Evolutionary conservation across 2,329 filamentous ascomycete species (phyloP).

Genomic region (Ophiostoma populinum): DNA sequence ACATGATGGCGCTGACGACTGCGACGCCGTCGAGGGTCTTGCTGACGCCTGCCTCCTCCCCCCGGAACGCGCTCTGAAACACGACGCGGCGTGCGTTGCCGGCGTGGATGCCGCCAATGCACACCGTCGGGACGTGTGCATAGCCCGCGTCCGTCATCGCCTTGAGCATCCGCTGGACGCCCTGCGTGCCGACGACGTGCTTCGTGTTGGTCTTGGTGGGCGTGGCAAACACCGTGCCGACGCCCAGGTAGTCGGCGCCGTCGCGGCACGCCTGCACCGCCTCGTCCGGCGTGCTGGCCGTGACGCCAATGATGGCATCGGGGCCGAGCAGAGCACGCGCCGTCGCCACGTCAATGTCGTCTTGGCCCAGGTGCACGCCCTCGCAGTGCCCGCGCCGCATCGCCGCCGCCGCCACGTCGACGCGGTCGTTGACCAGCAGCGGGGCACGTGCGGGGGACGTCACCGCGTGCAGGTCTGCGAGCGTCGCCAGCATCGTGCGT

Average conservation of each 20-base stretch:
- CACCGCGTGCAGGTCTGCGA: slow-evolving; percentile 51
- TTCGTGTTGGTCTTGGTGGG: slow-evolving; percentile 56
- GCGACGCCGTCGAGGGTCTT: slow-evolving; percentile 67
- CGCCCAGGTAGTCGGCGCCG: slow-evolving; percentile 80
- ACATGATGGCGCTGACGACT: slow-evolving; percentile 77
- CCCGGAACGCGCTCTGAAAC: slow-evolving; percentile 38
- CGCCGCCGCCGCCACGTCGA: slow-evolving; percentile 74
- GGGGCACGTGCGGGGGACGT: slow-evolving; percentile 37
- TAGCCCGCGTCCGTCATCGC: slow-evolving; percentile 34
- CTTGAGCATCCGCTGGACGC: slow-evolving; percentile 48
- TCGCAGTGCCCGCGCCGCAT: slow-evolving; percentile 76
- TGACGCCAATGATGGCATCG: slow-evolving; percentile 74
- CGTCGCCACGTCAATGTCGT: slow-evolving; percentile 49
- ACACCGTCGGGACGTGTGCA: slow-evolving; percentile 45
- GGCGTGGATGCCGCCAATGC: slow-evolving; percentile 76
- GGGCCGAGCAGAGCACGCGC: slow-evolving; percentile 59
- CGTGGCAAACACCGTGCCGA: slow-evolving; percentile 81
- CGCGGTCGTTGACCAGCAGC: slow-evolving; percentile 79
- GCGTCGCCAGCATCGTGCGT: slow-evolving; percentile 50
- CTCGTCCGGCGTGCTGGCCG: slow-evolving; percentile 58
- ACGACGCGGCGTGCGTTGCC: slow-evolving; percentile 59
- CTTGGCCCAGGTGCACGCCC: slow-evolving; percentile 87
- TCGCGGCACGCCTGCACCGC: slow-evolving; percentile 51
- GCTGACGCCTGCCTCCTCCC: slow-evolving; percentile 10
- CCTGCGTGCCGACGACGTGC: slow-evolving; percentile 56